These are phyloP conservation scores for Penicillium sp. DNA, from an alignment of 2,329 filamentous ascomycete species.

Conservation along the genomic window DNA sequence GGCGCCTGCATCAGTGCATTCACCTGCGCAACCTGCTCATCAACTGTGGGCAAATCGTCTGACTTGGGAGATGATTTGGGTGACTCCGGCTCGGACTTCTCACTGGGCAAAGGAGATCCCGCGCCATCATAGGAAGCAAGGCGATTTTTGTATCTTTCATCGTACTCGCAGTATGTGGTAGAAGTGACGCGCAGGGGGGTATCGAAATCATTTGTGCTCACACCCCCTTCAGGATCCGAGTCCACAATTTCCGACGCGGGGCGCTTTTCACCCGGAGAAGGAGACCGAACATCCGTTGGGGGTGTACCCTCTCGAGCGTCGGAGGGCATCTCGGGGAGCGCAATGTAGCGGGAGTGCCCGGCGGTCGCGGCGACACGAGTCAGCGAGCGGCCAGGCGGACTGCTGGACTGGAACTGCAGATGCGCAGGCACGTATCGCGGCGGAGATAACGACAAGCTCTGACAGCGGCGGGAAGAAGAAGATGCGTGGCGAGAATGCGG, in stretches of 20 bases:
- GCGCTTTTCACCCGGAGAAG: constrained; percentile 38
- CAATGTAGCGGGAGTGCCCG: constrained; percentile 48
- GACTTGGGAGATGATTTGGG: too few species aligned
- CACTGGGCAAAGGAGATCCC: constrained; percentile 30
- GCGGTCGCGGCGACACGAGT: constrained; percentile 52
- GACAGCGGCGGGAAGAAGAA: constrained; percentile 25
- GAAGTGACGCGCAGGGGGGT: constrained; percentile 6
- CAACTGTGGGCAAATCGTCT: constrained; percentile 47
- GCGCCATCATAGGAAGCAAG: constrained; percentile 39
- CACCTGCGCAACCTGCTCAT: constrained; percentile 72
- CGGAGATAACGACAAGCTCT: constrained; percentile 31
- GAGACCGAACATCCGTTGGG: constrained; percentile 27
- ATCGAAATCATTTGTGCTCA: constrained; percentile 13
- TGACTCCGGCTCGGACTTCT: constrained; percentile 24
- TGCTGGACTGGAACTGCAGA: constrained; percentile 48
- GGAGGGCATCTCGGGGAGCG: constrained; percentile 45
- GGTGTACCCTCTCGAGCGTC: constrained; percentile 30
- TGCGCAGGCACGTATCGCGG: constrained; percentile 54
- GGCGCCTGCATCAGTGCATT: constrained; percentile 54
- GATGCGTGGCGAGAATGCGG: constrained; percentile 26
- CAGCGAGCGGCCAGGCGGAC: constrained; percentile 37
- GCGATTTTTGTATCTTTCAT: too few species aligned
- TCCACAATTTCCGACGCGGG: constrained; percentile 32
- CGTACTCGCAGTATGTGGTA: too few species aligned
- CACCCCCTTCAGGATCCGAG: constrained; percentile 26